A percentile compares a stretch with the other conserved stretches of the same genome.
These are phyloP conservation scores for Draba incana DNA, from an alignment of 345 rosid genomes.

Conservation along the genomic window DNA sequence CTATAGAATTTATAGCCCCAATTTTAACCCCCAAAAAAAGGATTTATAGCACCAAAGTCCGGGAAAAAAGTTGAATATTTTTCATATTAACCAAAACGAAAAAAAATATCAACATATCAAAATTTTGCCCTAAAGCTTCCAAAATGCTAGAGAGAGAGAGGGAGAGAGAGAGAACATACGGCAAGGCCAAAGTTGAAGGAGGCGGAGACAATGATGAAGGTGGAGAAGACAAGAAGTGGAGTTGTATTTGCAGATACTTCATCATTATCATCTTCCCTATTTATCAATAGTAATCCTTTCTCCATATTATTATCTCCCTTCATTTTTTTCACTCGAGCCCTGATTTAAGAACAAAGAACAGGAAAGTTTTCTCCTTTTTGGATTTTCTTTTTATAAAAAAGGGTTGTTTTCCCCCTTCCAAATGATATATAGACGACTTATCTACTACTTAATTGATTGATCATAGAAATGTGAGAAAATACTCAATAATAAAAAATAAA, in stretches of 20 bases:
- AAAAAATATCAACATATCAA: too few relatives aligned
- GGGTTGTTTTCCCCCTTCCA: not conserved
- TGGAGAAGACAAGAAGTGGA: constrained; percentile 45
- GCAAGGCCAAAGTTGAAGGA: constrained; percentile 54
- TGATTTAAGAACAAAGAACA: not conserved
- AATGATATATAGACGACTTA: constrained; percentile 3
- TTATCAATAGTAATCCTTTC: constrained; percentile 31
- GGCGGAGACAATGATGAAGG: constrained; percentile 57
- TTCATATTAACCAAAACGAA: too few relatives aligned
- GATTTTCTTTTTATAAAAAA: too few relatives aligned
- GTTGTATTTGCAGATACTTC: constrained; percentile 17
- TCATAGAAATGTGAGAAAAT: too few relatives aligned
- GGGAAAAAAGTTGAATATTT: too few relatives aligned
- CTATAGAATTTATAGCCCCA: too few relatives aligned
- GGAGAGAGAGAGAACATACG: constrained; percentile 42
- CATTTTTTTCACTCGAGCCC: constrained; percentile 25
- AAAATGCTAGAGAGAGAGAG: not conserved
- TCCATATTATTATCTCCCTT: constrained; percentile 23
- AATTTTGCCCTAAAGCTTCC: too few relatives aligned
- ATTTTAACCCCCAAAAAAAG: too few relatives aligned
- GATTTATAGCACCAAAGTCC: too few relatives aligned
- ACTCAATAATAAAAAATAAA: too few relatives aligned
- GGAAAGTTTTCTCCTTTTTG: not conserved
- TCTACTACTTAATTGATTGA: not conserved
- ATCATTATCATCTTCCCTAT: constrained; percentile 1